Base-by-base conservation (phyloP, 345 rosid species). In the Hirschfeldia incana region DNA sequence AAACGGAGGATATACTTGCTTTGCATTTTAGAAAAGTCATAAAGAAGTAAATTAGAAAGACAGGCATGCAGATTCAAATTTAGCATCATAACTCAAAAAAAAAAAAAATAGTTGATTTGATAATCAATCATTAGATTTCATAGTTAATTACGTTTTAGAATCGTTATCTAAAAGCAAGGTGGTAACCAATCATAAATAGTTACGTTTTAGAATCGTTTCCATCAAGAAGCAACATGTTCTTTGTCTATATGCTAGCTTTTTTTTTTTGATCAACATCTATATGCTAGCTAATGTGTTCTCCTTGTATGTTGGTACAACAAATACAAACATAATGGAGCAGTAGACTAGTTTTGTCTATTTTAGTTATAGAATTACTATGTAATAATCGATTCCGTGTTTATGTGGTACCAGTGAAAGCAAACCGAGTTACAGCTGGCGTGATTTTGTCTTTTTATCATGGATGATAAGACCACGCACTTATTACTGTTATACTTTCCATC, bases 381-480 rank as follows among this genome's bases (percentile, higher is more conserved):
- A 64, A 70, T 9, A 63, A 36, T 62, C 42, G 51, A 10, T 46
- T 49, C 0, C 49, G 55, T 51, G 55, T 51, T 57, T 17, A 16
- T 53, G 81, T 78, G 67, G 61, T 71, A 55, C 71, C 76, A 78
- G 8, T 39, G 49, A 67, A 76, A 67, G 58, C n/a, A 77, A 64
- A 15, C n/a, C 49, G 17, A 53, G 12, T 37, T 53, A 65, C 72
- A 78, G 72, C 81, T 78, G 72, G 72, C 32, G 0, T 77, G 13
- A 39, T 62, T 70, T 77, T 69, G 74, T 70, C 70, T 63, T 62
- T 36, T 62, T 36, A 62, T 49, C 65, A 70, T 49, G 65, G 46
- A 78, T 78, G 76, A 78, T 71, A 78, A 78, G 81, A 78, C 65
- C 72, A 71, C 66, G 29, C 28, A 55, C 72, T 78, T 78, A 78